A percentile compares a stretch with the other conserved stretches of the same genome.
Evolutionary conservation across 495 filamentous ascomycete genomes (phyloP).

Genomic region (Parachaetomium inaequale): DNA sequence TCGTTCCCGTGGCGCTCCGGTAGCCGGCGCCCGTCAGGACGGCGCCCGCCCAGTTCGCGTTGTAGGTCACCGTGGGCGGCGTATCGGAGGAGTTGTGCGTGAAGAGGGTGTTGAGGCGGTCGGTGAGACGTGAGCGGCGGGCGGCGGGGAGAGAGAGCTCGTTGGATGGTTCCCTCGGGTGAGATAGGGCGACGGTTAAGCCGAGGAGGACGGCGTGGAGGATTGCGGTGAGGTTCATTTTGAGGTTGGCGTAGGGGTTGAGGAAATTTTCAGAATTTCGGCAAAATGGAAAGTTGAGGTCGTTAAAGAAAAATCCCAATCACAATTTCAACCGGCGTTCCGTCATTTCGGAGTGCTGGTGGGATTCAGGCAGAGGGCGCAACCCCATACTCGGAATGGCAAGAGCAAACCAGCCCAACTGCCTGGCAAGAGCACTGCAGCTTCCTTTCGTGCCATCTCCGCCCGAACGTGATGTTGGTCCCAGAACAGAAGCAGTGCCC

Average conservation of each 20-base stretch:
- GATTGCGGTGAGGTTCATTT: constrained; percentile 20
- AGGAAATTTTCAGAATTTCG: not conserved
- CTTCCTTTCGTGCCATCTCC: too few relatives aligned
- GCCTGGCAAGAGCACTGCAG: too few relatives aligned
- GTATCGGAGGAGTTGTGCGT: constrained; percentile 51
- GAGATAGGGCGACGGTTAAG: constrained; percentile 3
- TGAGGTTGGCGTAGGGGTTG: not conserved
- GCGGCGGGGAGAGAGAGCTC: constrained; percentile 4
- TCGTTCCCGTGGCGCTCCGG: constrained; percentile 11
- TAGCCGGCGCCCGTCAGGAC: constrained; percentile 41
- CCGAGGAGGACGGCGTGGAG: constrained; percentile 13
- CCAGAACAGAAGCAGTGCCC: too few relatives aligned
- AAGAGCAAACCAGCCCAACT: too few relatives aligned
- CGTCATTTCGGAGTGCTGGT: too few relatives aligned
- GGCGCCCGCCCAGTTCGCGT: constrained; percentile 23
- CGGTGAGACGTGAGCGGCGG: constrained; percentile 8
- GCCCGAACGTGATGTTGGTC: too few relatives aligned
- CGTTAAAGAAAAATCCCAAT: too few relatives aligned
- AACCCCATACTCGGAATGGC: too few relatives aligned
- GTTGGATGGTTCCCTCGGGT: not conserved
- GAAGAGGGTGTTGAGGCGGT: constrained; percentile 34
- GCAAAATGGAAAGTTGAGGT: constrained; percentile 7
- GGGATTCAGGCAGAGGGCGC: too few relatives aligned
- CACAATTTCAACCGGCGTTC: too few relatives aligned
- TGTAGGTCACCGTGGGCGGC: constrained; percentile 52